phyloP scores from a whole-genome alignment of 1,284 basidiomycete genomes.

The Thelephora terrestris region DNA sequence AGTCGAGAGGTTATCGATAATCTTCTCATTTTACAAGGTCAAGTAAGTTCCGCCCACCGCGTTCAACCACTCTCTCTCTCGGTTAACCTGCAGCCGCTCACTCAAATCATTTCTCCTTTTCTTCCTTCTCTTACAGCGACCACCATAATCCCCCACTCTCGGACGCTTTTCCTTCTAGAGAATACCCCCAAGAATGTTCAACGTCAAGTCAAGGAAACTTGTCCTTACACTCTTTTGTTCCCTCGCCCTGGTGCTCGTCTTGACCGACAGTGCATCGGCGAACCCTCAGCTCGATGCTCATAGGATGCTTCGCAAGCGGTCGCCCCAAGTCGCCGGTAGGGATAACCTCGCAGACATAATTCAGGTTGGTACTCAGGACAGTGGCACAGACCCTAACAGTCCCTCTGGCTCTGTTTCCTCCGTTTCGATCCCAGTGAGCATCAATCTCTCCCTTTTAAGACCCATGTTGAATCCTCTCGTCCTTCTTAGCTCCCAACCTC shows the following conservation, averaged over 20 bases:
- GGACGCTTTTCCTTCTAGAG: slow-evolving; percentile 1
- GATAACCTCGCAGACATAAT: slow-evolving; percentile 10
- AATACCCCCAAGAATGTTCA: slow-evolving; percentile 30
- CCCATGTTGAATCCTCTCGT: not conserved
- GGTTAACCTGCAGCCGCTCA: slow-evolving; percentile 4
- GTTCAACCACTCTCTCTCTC: slow-evolving; percentile 11
- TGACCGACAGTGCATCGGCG: slow-evolving; percentile 36
- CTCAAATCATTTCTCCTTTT: slow-evolving; percentile 4
- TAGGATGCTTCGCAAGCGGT: slow-evolving; percentile 61
- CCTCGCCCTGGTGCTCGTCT: slow-evolving; percentile 38
- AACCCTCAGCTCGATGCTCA: slow-evolving; percentile 47
- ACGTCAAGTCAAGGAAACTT: slow-evolving; percentile 31
- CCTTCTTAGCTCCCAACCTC: slow-evolving; percentile 11
- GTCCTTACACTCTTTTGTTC: slow-evolving; percentile 55
- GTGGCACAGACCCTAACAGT: slow-evolving; percentile 15
- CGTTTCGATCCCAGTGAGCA: not conserved
- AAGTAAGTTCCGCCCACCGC: slow-evolving; percentile 4
- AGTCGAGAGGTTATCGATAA: too few relatives aligned
- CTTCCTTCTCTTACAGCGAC: slow-evolving; percentile 3
- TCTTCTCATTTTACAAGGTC: not conserved
- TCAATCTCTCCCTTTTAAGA: not conserved
- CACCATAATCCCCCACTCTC: slow-evolving; percentile 6
- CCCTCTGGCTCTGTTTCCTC: slow-evolving; percentile 6
- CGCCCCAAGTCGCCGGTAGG: slow-evolving; percentile 15
- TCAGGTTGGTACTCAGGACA: slow-evolving; percentile 16